Base-by-base conservation (phyloP, 306 rosid species). In the Rosa rugosa region DNA sequence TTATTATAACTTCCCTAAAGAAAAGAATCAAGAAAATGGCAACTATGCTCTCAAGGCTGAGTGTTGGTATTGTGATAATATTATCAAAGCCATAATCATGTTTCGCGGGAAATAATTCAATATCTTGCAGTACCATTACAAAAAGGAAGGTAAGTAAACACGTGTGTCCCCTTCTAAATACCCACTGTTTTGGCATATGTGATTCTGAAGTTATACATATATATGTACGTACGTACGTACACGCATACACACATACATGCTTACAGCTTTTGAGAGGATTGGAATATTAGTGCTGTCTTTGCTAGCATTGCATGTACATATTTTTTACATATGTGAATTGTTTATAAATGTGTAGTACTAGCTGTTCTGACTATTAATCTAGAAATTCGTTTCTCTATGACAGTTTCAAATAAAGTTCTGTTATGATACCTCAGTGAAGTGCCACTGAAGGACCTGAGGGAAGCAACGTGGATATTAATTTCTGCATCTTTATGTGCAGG, bases 21-120 rank as follows among this genome's bases (percentile, higher is more conserved):
- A 94, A 79, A 94, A 84, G 36, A 80, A 92, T 94, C 76, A 94
- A 94, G 88, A 97, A 94, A 85, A 92, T 94, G 98, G 94, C 98
- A 4, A 62, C 89, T 80, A 92, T 94, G 97, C 81, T 94, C 85
- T 97, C 97, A 34, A 93, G 97, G 81, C 86, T 94, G 62, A 94
- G 98, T 84, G 98, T 97, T 65, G 98, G 98, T 59, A 87, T 94
- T 49, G 97, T 92, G 75, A 76, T 92, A 75, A 94, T 75, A 86
- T 90, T 45, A 91, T 87, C 81, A 94, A 94, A 87, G 92, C 98
- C 76, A 89, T 94, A 85, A 94, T 94, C 75, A 94, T 94, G 98
- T 94, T 91, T 75, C 97, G 97, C 60, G 98, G 98, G 97, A 65
- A 90, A 94, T 84, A 92, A 87, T 82, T 86, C 91, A 84, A 94